Evolutionary conservation across 305 asterid species (phyloP).

Genomic region (Fraxinus angustifolia): DNA sequence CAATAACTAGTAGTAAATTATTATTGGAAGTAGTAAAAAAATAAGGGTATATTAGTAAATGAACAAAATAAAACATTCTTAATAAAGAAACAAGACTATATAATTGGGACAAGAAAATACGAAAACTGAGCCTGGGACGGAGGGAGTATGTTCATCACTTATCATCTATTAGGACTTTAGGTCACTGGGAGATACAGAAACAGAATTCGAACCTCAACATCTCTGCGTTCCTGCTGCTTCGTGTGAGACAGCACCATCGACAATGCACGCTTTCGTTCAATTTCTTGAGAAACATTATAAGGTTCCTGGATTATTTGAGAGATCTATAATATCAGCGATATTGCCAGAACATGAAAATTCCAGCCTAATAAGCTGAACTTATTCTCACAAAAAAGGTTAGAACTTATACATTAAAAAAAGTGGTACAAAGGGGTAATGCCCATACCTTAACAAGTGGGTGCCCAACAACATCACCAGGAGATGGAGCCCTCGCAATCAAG

Average conservation of each 20-base stretch:
- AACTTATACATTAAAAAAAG: background rate
- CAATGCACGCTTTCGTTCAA: conserved; percentile 82
- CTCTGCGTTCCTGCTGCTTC: conserved; percentile 86
- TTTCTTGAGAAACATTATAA: conserved; percentile 71
- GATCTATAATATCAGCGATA: conserved; percentile 21
- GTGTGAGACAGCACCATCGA: conserved; percentile 87
- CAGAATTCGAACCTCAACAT: conserved; percentile 62
- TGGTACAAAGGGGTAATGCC: conserved; percentile 3
- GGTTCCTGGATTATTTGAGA: conserved; percentile 54
- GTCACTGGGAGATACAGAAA: conserved; percentile 8
- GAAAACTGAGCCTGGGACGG: no score
- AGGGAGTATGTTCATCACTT: background rate
- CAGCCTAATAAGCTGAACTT: conserved; percentile 13
- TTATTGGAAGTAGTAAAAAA: no score
- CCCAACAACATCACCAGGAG: conserved; percentile 61
- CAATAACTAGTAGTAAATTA: no score
- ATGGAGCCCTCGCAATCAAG: conserved; percentile 68
- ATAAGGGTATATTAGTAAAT: no score
- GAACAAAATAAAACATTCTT: no score
- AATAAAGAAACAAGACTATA: no score
- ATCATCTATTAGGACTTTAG: background rate
- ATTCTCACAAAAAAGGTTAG: conserved; percentile 5
- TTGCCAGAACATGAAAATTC: conserved; percentile 15
- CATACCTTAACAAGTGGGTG: conserved; percentile 75
- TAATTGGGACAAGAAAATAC: no score